Evolutionary conservation across 768 basidiomycete species (phyloP).

Genomic region (Daedaleopsis nitida): DNA sequence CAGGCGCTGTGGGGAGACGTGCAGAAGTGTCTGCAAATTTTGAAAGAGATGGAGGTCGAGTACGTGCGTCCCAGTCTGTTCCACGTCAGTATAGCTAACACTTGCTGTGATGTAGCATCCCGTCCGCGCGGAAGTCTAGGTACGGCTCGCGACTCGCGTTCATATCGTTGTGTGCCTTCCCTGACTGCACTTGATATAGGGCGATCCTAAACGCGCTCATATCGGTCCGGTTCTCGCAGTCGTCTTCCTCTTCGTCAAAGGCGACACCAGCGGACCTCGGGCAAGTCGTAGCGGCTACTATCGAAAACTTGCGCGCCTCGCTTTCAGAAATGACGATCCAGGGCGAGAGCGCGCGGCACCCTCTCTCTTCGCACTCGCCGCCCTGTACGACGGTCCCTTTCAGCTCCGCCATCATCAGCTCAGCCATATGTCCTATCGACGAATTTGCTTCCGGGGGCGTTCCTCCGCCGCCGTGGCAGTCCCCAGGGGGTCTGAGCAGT

Average conservation of each 20-base stretch:
- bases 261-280: not conserved
- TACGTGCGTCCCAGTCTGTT: not conserved
- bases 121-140: not conserved
- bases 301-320: not conserved
- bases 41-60: conserved; percentile 16
- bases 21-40: conserved; percentile 38
- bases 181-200: not conserved
- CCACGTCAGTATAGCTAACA: not conserved
- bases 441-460: too few species aligned
- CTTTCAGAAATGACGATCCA: not conserved
- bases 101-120: not conserved
- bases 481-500: too few species aligned
- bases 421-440: not conserved
- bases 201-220: not conserved
- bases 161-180: not conserved
- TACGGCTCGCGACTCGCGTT: not conserved
- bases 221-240: not conserved
- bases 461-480: too few species aligned
- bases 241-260: not conserved
- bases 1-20: conserved; percentile 42
- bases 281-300: not conserved
- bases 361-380: too few species aligned
- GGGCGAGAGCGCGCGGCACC: too few species aligned
- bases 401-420: not conserved
- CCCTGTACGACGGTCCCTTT: not conserved